phyloP scores from a whole-genome alignment of 2,329 filamentous ascomycete species.

The Lizonia empirigonia region DNA sequence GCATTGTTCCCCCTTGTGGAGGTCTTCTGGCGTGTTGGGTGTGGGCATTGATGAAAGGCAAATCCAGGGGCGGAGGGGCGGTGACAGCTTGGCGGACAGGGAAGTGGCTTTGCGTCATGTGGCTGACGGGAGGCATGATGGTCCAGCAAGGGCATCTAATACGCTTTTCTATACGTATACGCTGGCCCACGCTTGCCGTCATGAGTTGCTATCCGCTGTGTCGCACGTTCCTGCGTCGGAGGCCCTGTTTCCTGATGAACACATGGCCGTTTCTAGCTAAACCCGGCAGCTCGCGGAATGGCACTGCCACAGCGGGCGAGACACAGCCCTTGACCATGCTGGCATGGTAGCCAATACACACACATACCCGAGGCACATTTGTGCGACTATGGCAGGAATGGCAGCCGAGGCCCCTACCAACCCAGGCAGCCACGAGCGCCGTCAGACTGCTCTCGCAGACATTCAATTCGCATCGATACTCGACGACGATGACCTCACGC shows the following conservation, averaged over 20 bases:
- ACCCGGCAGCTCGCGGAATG: constrained; percentile 32
- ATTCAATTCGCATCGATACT: constrained; percentile 50
- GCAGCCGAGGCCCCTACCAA: constrained; percentile 4
- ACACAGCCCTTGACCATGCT: constrained; percentile 24
- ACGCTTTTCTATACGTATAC: constrained; percentile 9
- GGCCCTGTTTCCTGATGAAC: constrained; percentile 9
- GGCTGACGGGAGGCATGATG: constrained; percentile 12
- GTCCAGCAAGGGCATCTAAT: background rate
- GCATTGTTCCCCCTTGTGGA: background rate
- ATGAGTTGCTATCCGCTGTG: constrained; percentile 6
- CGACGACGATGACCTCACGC: constrained; percentile 49
- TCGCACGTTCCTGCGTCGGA: constrained; percentile 3
- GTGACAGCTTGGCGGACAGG: constrained; percentile 7
- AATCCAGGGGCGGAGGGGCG: background rate
- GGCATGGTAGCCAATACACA: constrained; percentile 15
- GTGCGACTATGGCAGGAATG: constrained; percentile 30
- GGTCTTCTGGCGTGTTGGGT: background rate
- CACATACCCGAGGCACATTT: constrained; percentile 6
- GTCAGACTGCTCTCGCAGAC: constrained; percentile 49
- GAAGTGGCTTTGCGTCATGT: constrained; percentile 22
- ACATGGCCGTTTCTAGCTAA: constrained; percentile 8
- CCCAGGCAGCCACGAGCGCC: constrained; percentile 17
- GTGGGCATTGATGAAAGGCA: background rate
- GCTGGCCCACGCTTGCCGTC: constrained; percentile 19
- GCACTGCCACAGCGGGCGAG: constrained; percentile 36